Percentiles rank a stretch among this genome's conserved stretches.
Evolutionary conservation across 768 basidiomycete genomes (phyloP).

Genomic region (Russula sp.): DNA sequence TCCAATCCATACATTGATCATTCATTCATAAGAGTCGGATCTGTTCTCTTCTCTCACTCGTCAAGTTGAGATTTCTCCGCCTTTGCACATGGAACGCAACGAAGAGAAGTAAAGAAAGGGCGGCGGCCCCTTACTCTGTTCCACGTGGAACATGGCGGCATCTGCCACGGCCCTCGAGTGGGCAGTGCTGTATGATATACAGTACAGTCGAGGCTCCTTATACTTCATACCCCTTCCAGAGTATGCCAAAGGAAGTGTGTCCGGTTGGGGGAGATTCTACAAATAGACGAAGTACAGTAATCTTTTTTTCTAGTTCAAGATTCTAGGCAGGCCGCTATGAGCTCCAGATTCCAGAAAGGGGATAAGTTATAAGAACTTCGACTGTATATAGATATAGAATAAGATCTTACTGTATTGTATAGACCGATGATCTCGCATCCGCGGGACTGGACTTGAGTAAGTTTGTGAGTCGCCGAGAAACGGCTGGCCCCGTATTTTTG

Average conservation of each 20-base stretch:
- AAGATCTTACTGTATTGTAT: neutral
- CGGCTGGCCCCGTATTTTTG: neutral
- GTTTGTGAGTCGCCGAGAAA: neutral
- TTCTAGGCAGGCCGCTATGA: too few relatives aligned
- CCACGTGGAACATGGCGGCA: neutral
- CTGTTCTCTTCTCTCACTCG: neutral
- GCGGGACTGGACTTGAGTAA: slow-evolving; percentile 9
- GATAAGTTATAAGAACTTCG: too few relatives aligned
- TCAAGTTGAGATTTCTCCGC: neutral
- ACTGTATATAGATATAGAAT: too few relatives aligned
- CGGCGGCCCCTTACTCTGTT: neutral
- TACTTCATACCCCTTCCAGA: too few relatives aligned
- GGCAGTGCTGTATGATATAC: neutral
- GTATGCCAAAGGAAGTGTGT: too few relatives aligned
- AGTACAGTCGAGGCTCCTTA: too few relatives aligned
- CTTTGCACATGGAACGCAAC: neutral
- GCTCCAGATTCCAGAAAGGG: too few relatives aligned
- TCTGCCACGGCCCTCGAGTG: neutral
- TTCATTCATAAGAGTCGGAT: too few relatives aligned
- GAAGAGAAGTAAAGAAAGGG: neutral
- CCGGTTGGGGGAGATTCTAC: too few relatives aligned
- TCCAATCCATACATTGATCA: neutral
- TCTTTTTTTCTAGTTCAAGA: too few relatives aligned
- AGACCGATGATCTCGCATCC: slow-evolving; percentile 13
- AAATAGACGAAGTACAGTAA: too few relatives aligned